Percentiles rank a stretch among this genome's conserved stretches.
Conservation (phyloP, 257 asterid genomes). For the Penstemon eatonii region DNA sequence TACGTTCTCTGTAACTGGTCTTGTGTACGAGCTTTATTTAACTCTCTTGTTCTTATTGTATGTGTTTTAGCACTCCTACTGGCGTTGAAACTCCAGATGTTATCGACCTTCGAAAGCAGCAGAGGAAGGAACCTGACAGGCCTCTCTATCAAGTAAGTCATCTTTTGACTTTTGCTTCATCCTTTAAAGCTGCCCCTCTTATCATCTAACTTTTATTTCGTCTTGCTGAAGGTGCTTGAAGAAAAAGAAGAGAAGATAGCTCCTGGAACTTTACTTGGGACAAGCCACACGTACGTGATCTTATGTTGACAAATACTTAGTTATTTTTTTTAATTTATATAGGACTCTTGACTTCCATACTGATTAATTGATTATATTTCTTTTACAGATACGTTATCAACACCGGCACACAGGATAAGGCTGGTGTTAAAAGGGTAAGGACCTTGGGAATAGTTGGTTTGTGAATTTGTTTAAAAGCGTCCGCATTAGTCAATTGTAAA, state of each 20-base stretch:
- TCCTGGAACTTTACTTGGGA: conserved; percentile 78
- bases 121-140: conserved; percentile 95
- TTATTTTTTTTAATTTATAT: neutral
- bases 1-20: neutral
- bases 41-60: conserved; percentile 27
- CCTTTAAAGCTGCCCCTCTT: neutral
- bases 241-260: conserved; percentile 88
- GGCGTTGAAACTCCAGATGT: conserved; percentile 99
- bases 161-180: neutral
- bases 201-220: conserved; percentile 12
- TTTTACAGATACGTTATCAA: conserved; percentile 71
- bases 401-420: conserved; percentile 86
- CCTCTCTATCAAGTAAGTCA: conserved; percentile 80
- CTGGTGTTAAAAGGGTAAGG: conserved; percentile 86
- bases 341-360: conserved; percentile 10
- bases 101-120: conserved; percentile 97
- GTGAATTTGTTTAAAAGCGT: neutral
- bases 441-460: neutral
- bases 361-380: conserved; percentile 13
- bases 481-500: neutral
- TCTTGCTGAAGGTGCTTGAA: conserved; percentile 70
- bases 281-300: conserved; percentile 74
- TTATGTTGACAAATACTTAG: neutral
- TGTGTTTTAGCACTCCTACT: conserved; percentile 78
- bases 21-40: conserved; percentile 14